Percentiles rank a stretch among this genome's conserved stretches.
These are phyloP conservation scores for Acanthamoeba castellanii DNA, from an alignment of 208 protist species.

Conservation along the genomic window DNA sequence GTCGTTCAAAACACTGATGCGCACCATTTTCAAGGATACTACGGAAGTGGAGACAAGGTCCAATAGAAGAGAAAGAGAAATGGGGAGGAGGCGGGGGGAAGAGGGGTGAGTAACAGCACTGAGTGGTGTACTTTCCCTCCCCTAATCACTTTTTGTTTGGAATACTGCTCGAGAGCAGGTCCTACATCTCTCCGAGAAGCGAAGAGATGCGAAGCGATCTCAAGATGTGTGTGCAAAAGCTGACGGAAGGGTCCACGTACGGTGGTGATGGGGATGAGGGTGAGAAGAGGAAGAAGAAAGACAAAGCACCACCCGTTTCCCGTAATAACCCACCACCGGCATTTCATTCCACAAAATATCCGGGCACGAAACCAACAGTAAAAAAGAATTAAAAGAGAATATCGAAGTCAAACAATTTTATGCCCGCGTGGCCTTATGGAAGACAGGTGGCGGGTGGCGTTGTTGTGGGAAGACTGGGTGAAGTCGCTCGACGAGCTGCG, in stretches of 20 bases:
- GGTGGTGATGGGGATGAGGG: conserved; percentile 40
- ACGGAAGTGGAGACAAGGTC: neutral
- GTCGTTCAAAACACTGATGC: conserved; percentile 99
- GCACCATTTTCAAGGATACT: conserved; percentile 96
- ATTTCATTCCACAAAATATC: neutral
- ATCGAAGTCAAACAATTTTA: too few relatives aligned
- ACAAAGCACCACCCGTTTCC: neutral
- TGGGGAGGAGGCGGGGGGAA: neutral
- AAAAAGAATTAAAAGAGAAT: too few relatives aligned
- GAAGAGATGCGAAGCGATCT: neutral
- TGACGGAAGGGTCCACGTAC: conserved; percentile 39
- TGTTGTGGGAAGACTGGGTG: conserved; percentile 1
- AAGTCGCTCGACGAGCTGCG: neutral
- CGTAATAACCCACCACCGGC: neutral
- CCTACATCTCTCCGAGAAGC: neutral
- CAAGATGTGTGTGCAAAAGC: neutral
- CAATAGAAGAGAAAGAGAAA: too few relatives aligned
- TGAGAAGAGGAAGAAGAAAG: conserved; percentile 62
- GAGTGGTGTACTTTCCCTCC: conserved; percentile 41
- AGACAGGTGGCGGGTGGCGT: neutral
- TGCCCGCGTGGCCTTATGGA: neutral
- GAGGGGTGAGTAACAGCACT: conserved; percentile 29
- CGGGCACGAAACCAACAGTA: neutral
- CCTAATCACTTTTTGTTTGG: conserved; percentile 5
- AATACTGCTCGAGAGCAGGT: neutral